phyloP scores from a whole-genome alignment of 768 basidiomycete genomes.

The Termitomyces sp. region DNA sequence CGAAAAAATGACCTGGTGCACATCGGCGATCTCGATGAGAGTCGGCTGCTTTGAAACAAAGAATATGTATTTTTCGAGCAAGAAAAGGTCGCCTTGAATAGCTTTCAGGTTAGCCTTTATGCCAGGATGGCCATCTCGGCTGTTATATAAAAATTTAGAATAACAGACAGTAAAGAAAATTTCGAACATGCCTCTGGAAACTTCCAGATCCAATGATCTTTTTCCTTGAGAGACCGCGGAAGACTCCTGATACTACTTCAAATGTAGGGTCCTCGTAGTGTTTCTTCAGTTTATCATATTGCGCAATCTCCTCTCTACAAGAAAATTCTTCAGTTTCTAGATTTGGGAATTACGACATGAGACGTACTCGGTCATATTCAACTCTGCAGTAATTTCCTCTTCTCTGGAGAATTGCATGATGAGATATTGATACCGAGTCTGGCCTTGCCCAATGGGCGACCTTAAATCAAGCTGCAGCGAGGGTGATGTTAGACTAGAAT shows the following conservation, averaged over 20 bases:
- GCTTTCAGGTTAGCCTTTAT: slow-evolving; percentile 98
- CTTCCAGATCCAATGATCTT: slow-evolving; percentile 86
- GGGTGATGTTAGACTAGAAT: background rate
- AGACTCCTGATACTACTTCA: slow-evolving; percentile 90
- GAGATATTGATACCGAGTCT: slow-evolving; percentile 95
- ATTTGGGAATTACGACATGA: background rate
- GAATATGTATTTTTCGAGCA: slow-evolving; percentile 96
- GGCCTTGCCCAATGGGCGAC: slow-evolving; percentile 94
- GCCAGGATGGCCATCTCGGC: slow-evolving; percentile 87
- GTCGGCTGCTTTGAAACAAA: slow-evolving; percentile 96
- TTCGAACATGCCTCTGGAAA: slow-evolving; percentile 64
- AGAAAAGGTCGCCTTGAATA: slow-evolving; percentile 92
- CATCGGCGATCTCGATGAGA: slow-evolving; percentile 84
- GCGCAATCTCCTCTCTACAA: slow-evolving; percentile 65
- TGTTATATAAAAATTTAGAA: slow-evolving; percentile 21
- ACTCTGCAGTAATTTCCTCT: slow-evolving; percentile 93
- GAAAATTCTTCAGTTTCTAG: background rate
- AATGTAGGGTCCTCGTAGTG: slow-evolving; percentile 94
- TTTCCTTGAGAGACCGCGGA: slow-evolving; percentile 85
- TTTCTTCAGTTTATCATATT: slow-evolving; percentile 83
- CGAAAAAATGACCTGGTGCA: slow-evolving; percentile 88
- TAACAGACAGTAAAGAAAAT: background rate
- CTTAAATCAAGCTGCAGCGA: slow-evolving; percentile 72
- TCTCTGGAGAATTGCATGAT: slow-evolving; percentile 98
- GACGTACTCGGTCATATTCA: slow-evolving; percentile 87